Conservation (phyloP, 306 rosid species). For the Rosa multiflora region DNA sequence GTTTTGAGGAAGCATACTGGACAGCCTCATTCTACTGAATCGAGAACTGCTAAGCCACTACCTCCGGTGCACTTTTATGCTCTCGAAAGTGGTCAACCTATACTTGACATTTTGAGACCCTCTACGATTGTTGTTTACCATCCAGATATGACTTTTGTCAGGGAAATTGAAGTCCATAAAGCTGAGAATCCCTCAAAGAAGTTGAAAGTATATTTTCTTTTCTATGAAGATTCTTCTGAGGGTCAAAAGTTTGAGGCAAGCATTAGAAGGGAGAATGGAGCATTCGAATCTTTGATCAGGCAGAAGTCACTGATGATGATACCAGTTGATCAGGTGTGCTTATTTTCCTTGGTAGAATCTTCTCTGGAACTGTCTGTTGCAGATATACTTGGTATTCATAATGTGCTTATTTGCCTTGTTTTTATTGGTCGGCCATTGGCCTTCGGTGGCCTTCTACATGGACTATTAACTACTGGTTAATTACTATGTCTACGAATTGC, state of each 20-base stretch:
- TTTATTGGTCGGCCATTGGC: neutral
- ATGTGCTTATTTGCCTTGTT: neutral
- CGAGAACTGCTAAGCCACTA: constrained; percentile 47
- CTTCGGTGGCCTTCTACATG: neutral
- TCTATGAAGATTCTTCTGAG: constrained; percentile 94
- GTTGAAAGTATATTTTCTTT: constrained; percentile 81
- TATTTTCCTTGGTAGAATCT: neutral
- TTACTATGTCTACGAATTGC: neutral
- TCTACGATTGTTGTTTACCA: constrained; percentile 79
- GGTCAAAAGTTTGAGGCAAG: constrained; percentile 93
- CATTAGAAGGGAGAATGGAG: constrained; percentile 89
- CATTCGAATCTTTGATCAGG: constrained; percentile 94
- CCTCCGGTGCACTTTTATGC: constrained; percentile 86
- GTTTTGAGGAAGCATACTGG: constrained; percentile 49
- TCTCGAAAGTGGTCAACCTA: constrained; percentile 84
- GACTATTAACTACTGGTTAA: neutral
- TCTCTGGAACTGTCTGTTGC: constrained; percentile 1
- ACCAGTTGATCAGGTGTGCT: constrained; percentile 85
- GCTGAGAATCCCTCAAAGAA: constrained; percentile 70
- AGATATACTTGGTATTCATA: neutral
- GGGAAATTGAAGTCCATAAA: constrained; percentile 88
- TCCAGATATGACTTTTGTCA: constrained; percentile 90
- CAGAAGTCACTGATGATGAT: constrained; percentile 98
- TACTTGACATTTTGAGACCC: constrained; percentile 81
- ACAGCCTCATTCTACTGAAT: constrained; percentile 27